Base-by-base conservation (phyloP, 2,329 filamentous ascomycete species). In the Diaporthe nobilis region DNA sequence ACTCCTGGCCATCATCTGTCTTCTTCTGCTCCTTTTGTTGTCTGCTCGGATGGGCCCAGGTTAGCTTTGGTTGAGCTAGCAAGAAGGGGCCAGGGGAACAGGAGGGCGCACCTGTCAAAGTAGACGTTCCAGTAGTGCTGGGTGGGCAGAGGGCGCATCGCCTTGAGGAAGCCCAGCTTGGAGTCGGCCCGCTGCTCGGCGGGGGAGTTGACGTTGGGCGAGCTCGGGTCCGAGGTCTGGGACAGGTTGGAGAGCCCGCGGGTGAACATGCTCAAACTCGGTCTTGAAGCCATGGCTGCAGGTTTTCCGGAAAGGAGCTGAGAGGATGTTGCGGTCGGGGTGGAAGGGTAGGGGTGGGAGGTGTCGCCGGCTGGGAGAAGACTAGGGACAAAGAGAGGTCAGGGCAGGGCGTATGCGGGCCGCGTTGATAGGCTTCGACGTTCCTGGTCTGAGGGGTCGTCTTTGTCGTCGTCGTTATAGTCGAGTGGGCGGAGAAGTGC, bases 41-140 rank as follows among this genome's bases (percentile, higher is more conserved):
- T 77, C 86, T 88, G 75, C 58, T 31, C 31, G 4, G 31, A 49
- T 37, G n/a, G 34, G 67, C 44, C 25, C 53, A 71, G 25, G 75
- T 71, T 61, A 74, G 34, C 49, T 60, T 22, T 8, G 20, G 73
- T 47, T 71, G 76, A 12, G 15, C 34, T 71, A 13, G 34, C 25
- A n/a, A 20, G 57, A 15, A 34, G 42, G 79, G 61, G 67, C 2
- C 73, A 22, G 25, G 20, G 28, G 31, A 51, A 20, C 3, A 49
- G 17, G 47, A 17, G 13, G 39, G 73, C 85, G 81, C 82, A 90
- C 85, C 90, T 86, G 83, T 93, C 91, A 82, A 93, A 92, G 83
- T 89, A 94, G 79, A 94, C 92, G 79, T 93, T 88, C 91, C 94
- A 95, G 86, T 94, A 95, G 83, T 96, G 92, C 86, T 96, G 94